These are phyloP conservation scores for Mycena epipterygia DNA, from an alignment of 768 basidiomycete genomes.

Conservation along the genomic window DNA sequence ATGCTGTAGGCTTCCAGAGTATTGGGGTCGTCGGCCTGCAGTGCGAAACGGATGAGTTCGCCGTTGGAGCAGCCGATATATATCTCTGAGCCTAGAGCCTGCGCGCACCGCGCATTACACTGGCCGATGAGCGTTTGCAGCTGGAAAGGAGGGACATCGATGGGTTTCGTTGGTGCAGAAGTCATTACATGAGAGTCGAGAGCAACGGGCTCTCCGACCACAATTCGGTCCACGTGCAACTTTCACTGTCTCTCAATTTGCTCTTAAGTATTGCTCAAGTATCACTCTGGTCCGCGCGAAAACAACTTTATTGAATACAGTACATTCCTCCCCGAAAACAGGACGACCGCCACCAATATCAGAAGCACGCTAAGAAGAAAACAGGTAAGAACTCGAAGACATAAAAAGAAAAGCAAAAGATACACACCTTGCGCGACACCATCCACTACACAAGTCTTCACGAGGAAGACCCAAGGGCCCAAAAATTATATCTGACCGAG, in stretches of 20 bases:
- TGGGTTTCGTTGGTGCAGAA: conserved; percentile 54
- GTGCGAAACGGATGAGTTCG: conserved; percentile 82
- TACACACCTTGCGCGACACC: background rate
- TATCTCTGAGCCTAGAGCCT: conserved; percentile 82
- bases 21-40: conserved; percentile 69
- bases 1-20: conserved; percentile 75
- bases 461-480: conserved; percentile 16
- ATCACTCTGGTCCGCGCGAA: too few species aligned
- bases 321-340: background rate
- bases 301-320: background rate
- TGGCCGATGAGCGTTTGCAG: conserved; percentile 60
- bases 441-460: conserved; percentile 1
- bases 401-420: background rate
- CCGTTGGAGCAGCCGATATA: conserved; percentile 92
- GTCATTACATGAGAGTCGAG: conserved; percentile 54
- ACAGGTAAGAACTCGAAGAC: background rate
- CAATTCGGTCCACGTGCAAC: too few species aligned
- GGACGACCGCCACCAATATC: background rate
- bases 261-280: too few species aligned
- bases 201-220: too few species aligned
- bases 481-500: conserved; percentile 17
- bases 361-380: background rate
- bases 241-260: too few species aligned
- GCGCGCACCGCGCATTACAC: conserved; percentile 61
- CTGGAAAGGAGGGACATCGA: conserved; percentile 75